Percentiles rank a stretch among this genome's conserved stretches.
Evolutionary conservation across 768 basidiomycete species (phyloP).

Genomic region (Gautieria morchelliformis): DNA sequence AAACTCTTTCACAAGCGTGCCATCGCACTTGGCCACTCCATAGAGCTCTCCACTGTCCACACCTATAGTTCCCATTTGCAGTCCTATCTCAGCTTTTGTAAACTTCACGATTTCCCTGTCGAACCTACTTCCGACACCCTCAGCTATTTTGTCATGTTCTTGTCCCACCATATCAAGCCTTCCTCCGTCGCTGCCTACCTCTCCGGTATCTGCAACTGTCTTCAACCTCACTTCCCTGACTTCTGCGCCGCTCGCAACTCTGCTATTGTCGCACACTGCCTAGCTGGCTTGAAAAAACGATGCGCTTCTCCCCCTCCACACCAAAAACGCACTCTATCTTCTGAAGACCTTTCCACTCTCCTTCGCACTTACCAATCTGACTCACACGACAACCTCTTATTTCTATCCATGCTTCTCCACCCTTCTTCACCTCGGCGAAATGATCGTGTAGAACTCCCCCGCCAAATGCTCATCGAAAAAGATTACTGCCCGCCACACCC

Average conservation of each 20-base stretch:
- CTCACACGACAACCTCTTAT: constrained; percentile 20
- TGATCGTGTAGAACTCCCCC: constrained; percentile 20
- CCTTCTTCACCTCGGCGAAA: constrained; percentile 18
- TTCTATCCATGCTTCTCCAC: constrained; percentile 16
- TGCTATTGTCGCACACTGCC: constrained; percentile 8
- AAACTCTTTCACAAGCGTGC: constrained; percentile 22
- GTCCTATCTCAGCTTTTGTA: too few relatives aligned
- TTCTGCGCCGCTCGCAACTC: constrained; percentile 12
- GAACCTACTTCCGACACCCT: constrained; percentile 10
- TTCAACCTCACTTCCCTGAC: too few relatives aligned
- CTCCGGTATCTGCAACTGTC: too few relatives aligned
- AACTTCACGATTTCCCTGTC: constrained; percentile 2
- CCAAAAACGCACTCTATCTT: constrained; percentile 21
- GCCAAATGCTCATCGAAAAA: constrained; percentile 15
- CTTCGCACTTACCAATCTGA: constrained; percentile 16
- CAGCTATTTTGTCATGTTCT: too few relatives aligned
- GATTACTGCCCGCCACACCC: too few relatives aligned
- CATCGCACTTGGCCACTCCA: too few relatives aligned
- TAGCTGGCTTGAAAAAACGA: constrained; percentile 21
- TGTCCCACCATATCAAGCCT: too few relatives aligned
- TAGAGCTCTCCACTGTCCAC: too few relatives aligned
- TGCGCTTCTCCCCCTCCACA: constrained; percentile 11
- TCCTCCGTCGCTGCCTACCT: too few relatives aligned
- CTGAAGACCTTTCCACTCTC: constrained; percentile 10
- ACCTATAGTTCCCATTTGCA: too few relatives aligned